Base-by-base conservation (phyloP, 2,329 filamentous ascomycete species). In the Fusarium paranaense region DNA sequence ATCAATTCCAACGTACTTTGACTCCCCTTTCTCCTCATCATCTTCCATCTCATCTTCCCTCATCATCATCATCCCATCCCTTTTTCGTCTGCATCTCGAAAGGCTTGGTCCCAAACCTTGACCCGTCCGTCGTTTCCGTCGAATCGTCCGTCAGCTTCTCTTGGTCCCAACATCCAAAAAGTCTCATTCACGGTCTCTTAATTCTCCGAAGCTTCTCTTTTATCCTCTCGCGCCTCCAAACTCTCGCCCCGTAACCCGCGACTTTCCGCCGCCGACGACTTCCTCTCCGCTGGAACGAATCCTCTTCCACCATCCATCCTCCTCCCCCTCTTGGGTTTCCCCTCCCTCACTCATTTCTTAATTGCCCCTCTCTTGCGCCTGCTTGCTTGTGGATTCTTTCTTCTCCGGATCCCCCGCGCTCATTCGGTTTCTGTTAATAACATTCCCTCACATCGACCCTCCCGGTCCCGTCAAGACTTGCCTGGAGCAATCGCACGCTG, bases 61-160 rank as follows among this genome's bases (percentile, higher is more conserved):
- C 32, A 35, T 47, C 32, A 35, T 18, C 32, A 14, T 18, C 32
- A 14, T 65, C 37, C 20, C 33, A 18, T 61, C 32, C 32, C 27
- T 59, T 14, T 45, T 60, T 57, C 47, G 50, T 18, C 60, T 14
- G 35, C 62, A 69, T 66, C 62, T 47, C 63, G 20, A 47, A 45
- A 62, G 62, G 64, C 67, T 70, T 67, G 35, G 66, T 67, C 27
- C 68, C 47, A 75, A 78, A 78, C 75, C 75, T 77, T 78, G 72
- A 52, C 74, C 72, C 67, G 68, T 66, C 73, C 75, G 76, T 78
- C 76, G 76, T 78, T 78, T 78, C 76, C 76, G 76, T 78, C 76
- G 67, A 74, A 75, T 69, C 47, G 25, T 52, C 47, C 30, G 47
- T 37, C 47, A 42, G 40, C 40, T 42, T 30, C 25, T 52, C 25